A percentile compares a stretch with the other conserved stretches of the same genome.
Evolutionary conservation across 345 rosid genomes (phyloP).

Genomic region (Linum trigynum): DNA sequence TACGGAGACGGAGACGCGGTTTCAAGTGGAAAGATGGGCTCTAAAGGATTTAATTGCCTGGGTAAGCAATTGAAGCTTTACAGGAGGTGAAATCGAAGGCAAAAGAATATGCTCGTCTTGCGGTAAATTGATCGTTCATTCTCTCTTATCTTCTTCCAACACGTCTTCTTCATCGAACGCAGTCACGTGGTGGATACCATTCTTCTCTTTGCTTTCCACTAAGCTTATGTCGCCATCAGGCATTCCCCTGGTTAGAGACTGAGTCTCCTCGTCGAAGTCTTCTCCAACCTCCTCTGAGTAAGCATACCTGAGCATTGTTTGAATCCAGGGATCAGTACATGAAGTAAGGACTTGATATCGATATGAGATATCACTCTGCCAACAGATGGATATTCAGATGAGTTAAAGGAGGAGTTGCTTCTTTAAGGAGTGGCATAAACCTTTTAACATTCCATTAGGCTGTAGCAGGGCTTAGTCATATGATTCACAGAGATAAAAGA

Average conservation of each 20-base stretch:
- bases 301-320: constrained; percentile 48
- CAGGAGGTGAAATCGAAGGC: too few relatives aligned
- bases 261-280: constrained; percentile 58
- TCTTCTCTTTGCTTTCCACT: constrained; percentile 49
- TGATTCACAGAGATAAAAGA: too few relatives aligned
- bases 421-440: too few relatives aligned
- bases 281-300: constrained; percentile 62
- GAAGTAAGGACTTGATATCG: neutral
- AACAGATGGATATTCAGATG: neutral
- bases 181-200: constrained; percentile 7
- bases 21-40: too few relatives aligned
- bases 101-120: neutral
- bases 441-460: too few relatives aligned
- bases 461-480: too few relatives aligned
- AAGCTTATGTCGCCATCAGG: constrained; percentile 59
- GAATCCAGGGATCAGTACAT: constrained; percentile 12
- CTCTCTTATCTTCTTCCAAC: constrained; percentile 70
- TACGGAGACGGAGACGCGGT: too few relatives aligned
- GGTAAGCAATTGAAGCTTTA: too few relatives aligned
- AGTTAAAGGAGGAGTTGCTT: too few relatives aligned
- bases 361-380: neutral
- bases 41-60: too few relatives aligned
- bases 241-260: constrained; percentile 54
- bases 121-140: constrained; percentile 17
- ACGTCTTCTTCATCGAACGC: constrained; percentile 42